phyloP scores from a whole-genome alignment of 1,284 basidiomycete genomes.

The Fomitopsis palustris region DNA sequence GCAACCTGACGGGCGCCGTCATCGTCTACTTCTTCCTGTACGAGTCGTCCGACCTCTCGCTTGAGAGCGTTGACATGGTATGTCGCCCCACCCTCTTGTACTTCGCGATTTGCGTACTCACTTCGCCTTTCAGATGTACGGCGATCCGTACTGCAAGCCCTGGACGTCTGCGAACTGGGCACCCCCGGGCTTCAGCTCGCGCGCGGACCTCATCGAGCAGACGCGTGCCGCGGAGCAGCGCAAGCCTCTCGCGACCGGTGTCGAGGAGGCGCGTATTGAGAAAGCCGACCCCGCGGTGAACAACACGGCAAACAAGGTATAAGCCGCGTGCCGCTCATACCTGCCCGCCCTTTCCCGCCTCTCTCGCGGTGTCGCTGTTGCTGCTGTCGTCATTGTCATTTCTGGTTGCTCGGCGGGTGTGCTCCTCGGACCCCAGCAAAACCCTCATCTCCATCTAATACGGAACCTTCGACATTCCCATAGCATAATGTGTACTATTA shows the following conservation, averaged over 20 bases:
- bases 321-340: background rate
- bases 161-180: slow-evolving; percentile 63
- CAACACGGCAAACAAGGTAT: background rate
- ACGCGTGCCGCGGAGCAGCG: slow-evolving; percentile 29
- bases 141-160: slow-evolving; percentile 62
- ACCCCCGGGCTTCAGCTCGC: slow-evolving; percentile 44
- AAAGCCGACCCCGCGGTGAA: slow-evolving; percentile 8
- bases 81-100: slow-evolving; percentile 10
- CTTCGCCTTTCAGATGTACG: slow-evolving; percentile 59
- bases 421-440: no score
- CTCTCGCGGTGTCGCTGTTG: background rate
- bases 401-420: background rate
- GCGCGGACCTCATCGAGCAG: slow-evolving; percentile 39
- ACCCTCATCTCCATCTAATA: no score
- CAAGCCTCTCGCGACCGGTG: slow-evolving; percentile 24
- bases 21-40: slow-evolving; percentile 79
- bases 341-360: background rate
- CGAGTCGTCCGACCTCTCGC: slow-evolving; percentile 65
- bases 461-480: no score
- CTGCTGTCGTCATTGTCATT: background rate
- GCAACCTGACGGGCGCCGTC: slow-evolving; percentile 58
- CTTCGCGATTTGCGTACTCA: background rate
- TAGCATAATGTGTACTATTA: no score
- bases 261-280: slow-evolving; percentile 18
- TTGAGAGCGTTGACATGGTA: slow-evolving; percentile 67